Base-by-base conservation (phyloP, 371 early-diverging fungal genomes). In the Mucor irregularis region DNA sequence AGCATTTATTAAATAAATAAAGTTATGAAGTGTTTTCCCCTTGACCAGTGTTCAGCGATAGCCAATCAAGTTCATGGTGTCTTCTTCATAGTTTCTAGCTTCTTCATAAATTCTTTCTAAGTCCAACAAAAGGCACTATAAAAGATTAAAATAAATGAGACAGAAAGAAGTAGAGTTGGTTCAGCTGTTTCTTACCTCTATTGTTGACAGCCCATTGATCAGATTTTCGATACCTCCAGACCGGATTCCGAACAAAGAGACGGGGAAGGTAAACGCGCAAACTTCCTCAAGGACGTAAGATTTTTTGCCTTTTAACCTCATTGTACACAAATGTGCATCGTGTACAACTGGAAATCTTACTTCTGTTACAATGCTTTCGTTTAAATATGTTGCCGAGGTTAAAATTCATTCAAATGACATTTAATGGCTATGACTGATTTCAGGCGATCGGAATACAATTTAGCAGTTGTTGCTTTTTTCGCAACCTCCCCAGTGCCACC, bases 191-290 rank as follows among this genome's bases (percentile, higher is more conserved):
- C 39, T 55, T 55, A 55, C 56, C 52, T 58, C 52, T 25, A 58
- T 52, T 33, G 49, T 40, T 42, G 58, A 46, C 44, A 58, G 52
- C 46, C 59, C 59, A 58, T 58, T 58, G 46, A 58, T 49, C 46
- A 58, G 50, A 52, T 38, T 34, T 58, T 46, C 53, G 40, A 58
- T 51, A 51, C 33, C 59, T 52, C 59, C 59, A 34, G 53, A 51
- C 33, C 50, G 51, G 34, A 58, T 43, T 42, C 50, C 46, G 22
- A 10, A 13, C 37, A 42, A 44, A 37, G 59, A 44, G 51, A 28
- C 45, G 25, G 60, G 60, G 47, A 59, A 59, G 8, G 30, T 45
- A 33, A 53, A 59, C 38, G 53, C 45, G 29, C 52, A 19, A 39
- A 59, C 47, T 45, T 59, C 48, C 48, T 59, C 53, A 21, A 59